Evolutionary conservation across 768 basidiomycete genomes (phyloP), one percentile per base, ranked within the genome.

Genomic region (Xerocomus brunneocitrinus): DNA sequence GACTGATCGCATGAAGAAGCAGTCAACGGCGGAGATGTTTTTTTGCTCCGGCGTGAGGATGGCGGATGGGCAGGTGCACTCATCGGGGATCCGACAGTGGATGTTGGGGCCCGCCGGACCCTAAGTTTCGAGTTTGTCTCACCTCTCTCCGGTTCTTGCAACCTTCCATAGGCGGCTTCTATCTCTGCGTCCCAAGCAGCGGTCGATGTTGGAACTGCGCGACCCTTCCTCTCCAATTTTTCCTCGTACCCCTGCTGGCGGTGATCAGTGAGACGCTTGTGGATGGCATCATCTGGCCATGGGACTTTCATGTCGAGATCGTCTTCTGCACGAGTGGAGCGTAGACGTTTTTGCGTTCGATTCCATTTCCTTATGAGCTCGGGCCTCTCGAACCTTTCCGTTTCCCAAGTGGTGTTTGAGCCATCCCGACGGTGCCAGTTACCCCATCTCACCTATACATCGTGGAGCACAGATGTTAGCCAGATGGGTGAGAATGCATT

Each of bases 381-480:
- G 5, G 35, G 6, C 4, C 52, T 54, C 6, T 67, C 61, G 22
- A 65, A 56, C 13, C 19, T 55, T 27, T 63, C 61, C 24, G 64
- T 67, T 36, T 76, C 63, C 82, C 82, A 84, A 7, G 82, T 83
- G 2, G 76, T 77, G 56, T 77, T 79, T 7, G 82, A 78, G 0
- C 76, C 79, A 58, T 84, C 78, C 2, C 52, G 39, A 25, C 82
- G 78, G 22, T 62, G 62, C 82, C 82, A 84, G 36, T 70, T 67
- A 19, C 64, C 71, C 82, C 82, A 84, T 55, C 71, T 67, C 4
- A 80, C 77, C 80, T 84, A 54, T 44, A 22, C 28, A 30, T 49
- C n/a, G 28, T 46, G 32, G 28, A 45, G 41, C 27, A 41, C n/a
- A 43, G 30, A 25, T 19, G 46, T 54, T 14, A 54, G 42, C 24